A percentile compares a stretch with the other conserved stretches of the same genome.
phyloP scores from a whole-genome alignment of 2,329 filamentous ascomycete species.

The Atkinsonella texensis region DNA sequence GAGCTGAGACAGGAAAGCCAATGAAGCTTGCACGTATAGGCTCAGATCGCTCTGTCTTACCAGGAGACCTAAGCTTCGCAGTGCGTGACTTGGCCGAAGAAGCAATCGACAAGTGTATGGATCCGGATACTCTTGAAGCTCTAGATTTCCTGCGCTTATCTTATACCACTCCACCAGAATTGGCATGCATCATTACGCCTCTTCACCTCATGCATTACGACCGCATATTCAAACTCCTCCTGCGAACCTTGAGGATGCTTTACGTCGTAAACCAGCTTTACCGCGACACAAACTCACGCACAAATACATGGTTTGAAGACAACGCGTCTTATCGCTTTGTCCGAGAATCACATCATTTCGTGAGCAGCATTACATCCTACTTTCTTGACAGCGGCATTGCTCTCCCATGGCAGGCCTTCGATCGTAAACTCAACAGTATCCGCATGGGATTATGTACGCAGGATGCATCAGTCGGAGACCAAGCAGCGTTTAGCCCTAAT shows the following conservation, averaged over 20 bases:
- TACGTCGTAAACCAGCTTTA: constrained; percentile 59
- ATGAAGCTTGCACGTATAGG: constrained; percentile 13
- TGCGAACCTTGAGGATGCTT: constrained; percentile 67
- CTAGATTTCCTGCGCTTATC: constrained; percentile 86
- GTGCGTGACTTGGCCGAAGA: constrained; percentile 68
- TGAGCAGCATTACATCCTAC: constrained; percentile 60
- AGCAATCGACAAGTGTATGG: constrained; percentile 73
- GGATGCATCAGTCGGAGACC: constrained; percentile 22
- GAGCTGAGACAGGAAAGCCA: constrained; percentile 12
- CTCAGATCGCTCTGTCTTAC: constrained; percentile 33
- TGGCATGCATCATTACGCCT: constrained; percentile 63
- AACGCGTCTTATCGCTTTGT: constrained; percentile 46
- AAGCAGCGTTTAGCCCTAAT: constrained; percentile 41
- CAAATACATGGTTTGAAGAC: constrained; percentile 23
- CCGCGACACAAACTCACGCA: constrained; percentile 37
- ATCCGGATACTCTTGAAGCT: constrained; percentile 72
- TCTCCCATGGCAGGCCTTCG: constrained; percentile 61
- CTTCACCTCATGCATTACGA: constrained; percentile 69
- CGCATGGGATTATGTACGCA: constrained; percentile 41
- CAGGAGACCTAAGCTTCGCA: constrained; percentile 67
- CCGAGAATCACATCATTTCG: constrained; percentile 69
- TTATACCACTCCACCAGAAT: constrained; percentile 62
- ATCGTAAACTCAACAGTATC: constrained; percentile 50
- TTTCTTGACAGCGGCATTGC: constrained; percentile 70
- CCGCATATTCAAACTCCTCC: constrained; percentile 64